A percentile compares a stretch with the other conserved stretches of the same genome.
These are phyloP conservation scores for Aspergillus intermedius DNA, from an alignment of 2,329 filamentous ascomycete genomes.

Conservation along the genomic window DNA sequence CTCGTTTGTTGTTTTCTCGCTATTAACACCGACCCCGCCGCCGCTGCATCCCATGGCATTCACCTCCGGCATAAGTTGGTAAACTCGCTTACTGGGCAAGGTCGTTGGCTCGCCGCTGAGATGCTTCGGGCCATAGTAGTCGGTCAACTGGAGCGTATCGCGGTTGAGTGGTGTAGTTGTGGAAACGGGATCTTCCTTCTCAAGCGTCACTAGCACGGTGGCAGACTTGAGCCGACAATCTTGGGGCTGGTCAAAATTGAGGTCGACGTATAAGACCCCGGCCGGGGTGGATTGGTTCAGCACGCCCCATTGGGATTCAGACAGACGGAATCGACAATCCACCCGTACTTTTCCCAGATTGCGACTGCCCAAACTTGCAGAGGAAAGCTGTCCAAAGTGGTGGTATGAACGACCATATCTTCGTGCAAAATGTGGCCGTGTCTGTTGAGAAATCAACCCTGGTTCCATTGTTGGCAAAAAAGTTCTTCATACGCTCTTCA, in stretches of 20 bases:
- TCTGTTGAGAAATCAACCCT: too few relatives aligned
- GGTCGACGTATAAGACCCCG: slow-evolving; percentile 12
- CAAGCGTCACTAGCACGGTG: slow-evolving; percentile 7
- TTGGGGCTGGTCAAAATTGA: slow-evolving; percentile 12
- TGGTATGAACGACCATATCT: too few relatives aligned
- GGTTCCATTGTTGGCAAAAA: too few relatives aligned
- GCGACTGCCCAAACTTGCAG: slow-evolving; percentile 6
- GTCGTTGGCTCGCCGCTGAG: slow-evolving; percentile 9
- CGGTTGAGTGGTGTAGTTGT: neutral
- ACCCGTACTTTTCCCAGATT: slow-evolving; percentile 7
- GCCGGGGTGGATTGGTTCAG: slow-evolving; percentile 1
- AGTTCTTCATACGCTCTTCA: too few relatives aligned
- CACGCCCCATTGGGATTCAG: slow-evolving; percentile 9
- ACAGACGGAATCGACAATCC: slow-evolving; percentile 9
- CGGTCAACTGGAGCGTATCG: slow-evolving; percentile 8
- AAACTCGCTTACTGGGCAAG: slow-evolving; percentile 5
- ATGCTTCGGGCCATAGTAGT: slow-evolving; percentile 14
- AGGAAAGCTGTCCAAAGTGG: slow-evolving; percentile 4
- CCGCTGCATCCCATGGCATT: slow-evolving; percentile 10
- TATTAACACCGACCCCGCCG: slow-evolving; percentile 9
- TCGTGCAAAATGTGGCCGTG: too few relatives aligned
- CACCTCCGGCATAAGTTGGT: slow-evolving; percentile 9
- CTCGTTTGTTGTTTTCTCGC: slow-evolving; percentile 4
- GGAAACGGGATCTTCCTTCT: neutral
- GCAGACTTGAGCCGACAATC: slow-evolving; percentile 9